Evolutionary conservation across 2,329 filamentous ascomycete genomes (phyloP), one percentile per base, ranked within the genome.

Genomic region (Cytospora piceae): DNA sequence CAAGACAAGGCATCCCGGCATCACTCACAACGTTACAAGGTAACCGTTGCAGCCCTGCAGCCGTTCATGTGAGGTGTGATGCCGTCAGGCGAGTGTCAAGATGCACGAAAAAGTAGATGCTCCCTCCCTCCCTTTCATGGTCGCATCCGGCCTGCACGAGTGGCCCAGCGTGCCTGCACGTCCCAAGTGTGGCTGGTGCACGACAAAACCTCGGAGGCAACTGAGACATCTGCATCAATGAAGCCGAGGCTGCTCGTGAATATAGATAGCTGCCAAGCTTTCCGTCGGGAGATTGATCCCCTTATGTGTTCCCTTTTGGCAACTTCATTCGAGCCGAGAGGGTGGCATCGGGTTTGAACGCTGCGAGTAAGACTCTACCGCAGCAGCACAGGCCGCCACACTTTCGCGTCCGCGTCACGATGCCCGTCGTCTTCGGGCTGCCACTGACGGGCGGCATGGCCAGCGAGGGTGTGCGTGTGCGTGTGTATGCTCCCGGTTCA

Each of bases 171-270:
- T 51, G 39, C 29, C 37, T 29, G 27, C 27, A 29, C 27, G 27
- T 5, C 27, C 27, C 29, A 51, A 51, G 39, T 63, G 60, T 63
- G 60, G 60, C 60, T 63, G 53, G 60, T 63, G 53, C 31, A 11
- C 56, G 37, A 15, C 14, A 46, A n/a, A 46, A 5, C 20, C 15
- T 17, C 15, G 12, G 37, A 22, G 27, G 31, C 1, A 27, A 51
- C 60, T 54, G 53, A 63, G 60, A 63, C 60, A 63, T 51, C 11
- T 51, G 29, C 27, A 42, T 32, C 53, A 51, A 27, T 52, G n/a
- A 34, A 32, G 29, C 60, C 53, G 60, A 63, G 46, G 60, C 37
- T 34, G 60, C 37, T 49, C 52, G 53, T 51, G 17, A 31, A 4
- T 20, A 22, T 53, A 31, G 20, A 22, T 20, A 31, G 52, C 15